phyloP scores from a whole-genome alignment of 208 protist species.

The Porcisia deanei region DNA sequence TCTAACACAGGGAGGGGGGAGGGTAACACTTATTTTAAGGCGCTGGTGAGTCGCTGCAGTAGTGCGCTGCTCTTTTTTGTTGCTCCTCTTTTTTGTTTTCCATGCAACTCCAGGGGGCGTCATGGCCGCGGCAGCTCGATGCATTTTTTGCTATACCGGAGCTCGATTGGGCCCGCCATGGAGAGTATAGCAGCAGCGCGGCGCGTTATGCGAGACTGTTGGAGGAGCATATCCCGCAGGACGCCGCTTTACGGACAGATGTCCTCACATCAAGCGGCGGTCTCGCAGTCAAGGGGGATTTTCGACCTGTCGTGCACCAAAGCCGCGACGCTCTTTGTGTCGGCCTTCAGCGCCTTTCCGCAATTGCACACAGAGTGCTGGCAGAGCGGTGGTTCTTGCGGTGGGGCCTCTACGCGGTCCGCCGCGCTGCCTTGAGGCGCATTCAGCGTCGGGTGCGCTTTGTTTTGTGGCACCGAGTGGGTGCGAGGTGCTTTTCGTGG shows the following conservation, averaged over 20 bases:
- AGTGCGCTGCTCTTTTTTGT: not conserved
- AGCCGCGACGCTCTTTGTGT: constrained; percentile 4
- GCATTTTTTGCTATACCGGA: not conserved
- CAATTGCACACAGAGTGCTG: constrained; percentile 12
- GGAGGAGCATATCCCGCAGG: not conserved
- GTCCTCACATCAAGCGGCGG: not conserved
- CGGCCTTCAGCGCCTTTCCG: constrained; percentile 20
- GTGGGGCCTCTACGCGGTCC: constrained; percentile 27
- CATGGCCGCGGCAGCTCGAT: constrained; percentile 6
- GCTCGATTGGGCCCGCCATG: not conserved
- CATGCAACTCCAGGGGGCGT: constrained; percentile 15
- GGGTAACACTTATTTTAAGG: not conserved
- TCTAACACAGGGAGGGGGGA: too few species aligned
- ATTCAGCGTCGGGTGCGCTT: constrained; percentile 7
- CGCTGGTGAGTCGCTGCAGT: not conserved
- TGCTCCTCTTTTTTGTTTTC: not conserved
- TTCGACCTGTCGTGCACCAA: not conserved
- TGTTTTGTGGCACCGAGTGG: constrained; percentile 20
- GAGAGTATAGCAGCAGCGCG: not conserved
- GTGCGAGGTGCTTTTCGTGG: constrained; percentile 29
- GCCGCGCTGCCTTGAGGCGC: constrained; percentile 10
- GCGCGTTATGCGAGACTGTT: not conserved
- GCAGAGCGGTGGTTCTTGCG: constrained; percentile 11
- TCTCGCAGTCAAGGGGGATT: not conserved
- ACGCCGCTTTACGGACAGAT: not conserved